These are phyloP conservation scores for Aspergillus nanangensis DNA, from an alignment of 495 filamentous ascomycete genomes.

Conservation along the genomic window DNA sequence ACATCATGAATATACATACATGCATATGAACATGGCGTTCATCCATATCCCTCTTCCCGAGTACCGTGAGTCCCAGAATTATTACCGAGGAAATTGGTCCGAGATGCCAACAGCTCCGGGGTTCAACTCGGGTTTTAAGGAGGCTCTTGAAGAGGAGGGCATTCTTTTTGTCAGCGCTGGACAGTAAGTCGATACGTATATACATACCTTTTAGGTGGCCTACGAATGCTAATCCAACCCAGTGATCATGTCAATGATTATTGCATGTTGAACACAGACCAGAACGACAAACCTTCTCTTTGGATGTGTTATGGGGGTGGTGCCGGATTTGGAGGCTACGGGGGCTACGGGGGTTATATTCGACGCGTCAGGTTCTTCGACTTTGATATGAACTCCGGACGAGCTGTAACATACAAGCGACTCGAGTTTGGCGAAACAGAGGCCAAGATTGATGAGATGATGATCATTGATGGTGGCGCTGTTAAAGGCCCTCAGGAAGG, in stretches of 20 bases:
- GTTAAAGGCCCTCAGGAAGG: conserved; percentile 35
- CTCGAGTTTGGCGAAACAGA: conserved; percentile 77
- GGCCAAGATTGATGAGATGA: conserved; percentile 73
- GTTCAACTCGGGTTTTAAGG: conserved; percentile 84
- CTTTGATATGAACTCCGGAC: conserved; percentile 81
- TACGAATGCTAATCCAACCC: conserved; percentile 3
- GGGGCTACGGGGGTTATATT: conserved; percentile 79
- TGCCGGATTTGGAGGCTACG: conserved; percentile 88
- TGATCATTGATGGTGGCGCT: conserved; percentile 78
- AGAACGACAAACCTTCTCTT: conserved; percentile 56
- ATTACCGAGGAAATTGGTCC: conserved; percentile 59
- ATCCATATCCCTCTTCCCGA: conserved; percentile 96
- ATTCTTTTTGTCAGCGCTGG: conserved; percentile 85
- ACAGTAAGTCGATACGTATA: conserved; percentile 56
- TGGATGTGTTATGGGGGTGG: conserved; percentile 99
- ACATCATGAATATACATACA: conserved; percentile 78
- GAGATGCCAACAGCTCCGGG: conserved; percentile 80
- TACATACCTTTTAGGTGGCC: neutral
- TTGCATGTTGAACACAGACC: conserved; percentile 61
- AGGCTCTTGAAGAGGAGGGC: conserved; percentile 79
- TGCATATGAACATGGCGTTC: conserved; percentile 95
- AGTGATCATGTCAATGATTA: conserved; percentile 97
- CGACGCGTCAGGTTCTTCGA: conserved; percentile 85
- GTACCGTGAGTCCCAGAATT: conserved; percentile 53
- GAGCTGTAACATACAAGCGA: conserved; percentile 88